Conservation (phyloP, 306 rosid species). For the Gynostemma pentaphyllum region DNA sequence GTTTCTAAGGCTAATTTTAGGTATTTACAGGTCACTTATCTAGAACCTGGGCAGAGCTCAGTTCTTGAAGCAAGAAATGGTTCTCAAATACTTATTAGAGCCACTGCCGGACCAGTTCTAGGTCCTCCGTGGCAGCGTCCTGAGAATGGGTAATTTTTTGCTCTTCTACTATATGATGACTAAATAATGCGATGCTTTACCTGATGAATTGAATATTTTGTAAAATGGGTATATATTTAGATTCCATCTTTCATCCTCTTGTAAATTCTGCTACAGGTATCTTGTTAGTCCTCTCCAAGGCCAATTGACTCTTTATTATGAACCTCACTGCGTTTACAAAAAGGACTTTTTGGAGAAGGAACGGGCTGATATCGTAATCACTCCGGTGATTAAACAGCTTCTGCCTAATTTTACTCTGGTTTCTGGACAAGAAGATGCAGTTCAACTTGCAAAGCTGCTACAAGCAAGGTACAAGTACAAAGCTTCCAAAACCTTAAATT, state of each 20-base stretch:
- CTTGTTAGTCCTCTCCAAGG: constrained; percentile 49
- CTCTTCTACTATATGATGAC: neutral
- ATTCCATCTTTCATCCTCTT: neutral
- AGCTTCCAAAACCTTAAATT: constrained; percentile 3
- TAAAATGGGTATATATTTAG: neutral
- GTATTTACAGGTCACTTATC: constrained; percentile 52
- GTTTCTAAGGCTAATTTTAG: neutral
- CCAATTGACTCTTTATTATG: constrained; percentile 71
- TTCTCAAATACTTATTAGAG: constrained; percentile 44
- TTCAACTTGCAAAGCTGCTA: constrained; percentile 69
- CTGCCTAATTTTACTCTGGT: constrained; percentile 78
- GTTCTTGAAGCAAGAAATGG: constrained; percentile 55
- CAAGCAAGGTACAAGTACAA: constrained; percentile 68
- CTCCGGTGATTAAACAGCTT: constrained; percentile 86
- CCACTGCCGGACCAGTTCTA: constrained; percentile 86
- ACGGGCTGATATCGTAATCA: constrained; percentile 74
- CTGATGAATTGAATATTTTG: neutral
- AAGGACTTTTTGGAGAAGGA: constrained; percentile 47
- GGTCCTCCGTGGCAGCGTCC: constrained; percentile 99
- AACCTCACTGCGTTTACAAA: constrained; percentile 82
- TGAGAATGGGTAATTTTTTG: constrained; percentile 66
- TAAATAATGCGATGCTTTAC: neutral
- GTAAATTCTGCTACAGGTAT: constrained; percentile 37
- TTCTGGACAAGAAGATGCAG: constrained; percentile 95
- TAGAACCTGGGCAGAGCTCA: constrained; percentile 81